These are phyloP conservation scores for Arctostaphylos glauca DNA, from an alignment of 148 eudicot species.

Conservation along the genomic window DNA sequence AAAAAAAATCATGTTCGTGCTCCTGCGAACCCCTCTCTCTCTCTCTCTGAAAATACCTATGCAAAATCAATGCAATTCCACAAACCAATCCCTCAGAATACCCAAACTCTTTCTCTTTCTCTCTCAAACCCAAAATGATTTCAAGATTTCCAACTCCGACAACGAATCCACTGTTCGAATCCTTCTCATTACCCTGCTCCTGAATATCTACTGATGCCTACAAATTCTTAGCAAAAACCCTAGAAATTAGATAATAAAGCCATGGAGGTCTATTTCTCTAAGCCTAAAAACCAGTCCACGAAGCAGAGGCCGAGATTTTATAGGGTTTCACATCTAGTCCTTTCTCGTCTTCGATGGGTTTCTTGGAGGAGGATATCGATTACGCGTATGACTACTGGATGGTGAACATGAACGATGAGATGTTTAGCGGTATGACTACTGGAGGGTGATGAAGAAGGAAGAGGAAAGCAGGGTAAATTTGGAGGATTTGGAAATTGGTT, in stretches of 20 bases:
- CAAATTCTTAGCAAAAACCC: not conserved
- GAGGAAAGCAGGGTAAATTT: conserved; percentile 36
- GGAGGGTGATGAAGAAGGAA: conserved; percentile 39
- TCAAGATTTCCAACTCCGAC: no score
- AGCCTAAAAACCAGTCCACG: conserved; percentile 25
- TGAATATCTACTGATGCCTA: not conserved
- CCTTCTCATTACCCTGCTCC: not conserved
- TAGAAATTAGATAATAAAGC: not conserved
- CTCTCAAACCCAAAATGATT: no score
- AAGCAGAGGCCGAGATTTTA: conserved; percentile 35
- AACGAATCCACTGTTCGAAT: no score
- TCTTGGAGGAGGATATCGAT: conserved; percentile 39
- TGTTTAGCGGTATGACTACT: no score
- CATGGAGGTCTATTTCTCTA: conserved; percentile 52
- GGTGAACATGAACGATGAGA: conserved; percentile 68
- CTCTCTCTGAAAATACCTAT: no score
- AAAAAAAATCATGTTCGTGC: no score
- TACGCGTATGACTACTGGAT: conserved; percentile 60
- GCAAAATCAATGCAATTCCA: no score
- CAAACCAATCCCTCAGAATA: no score
- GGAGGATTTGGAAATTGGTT: conserved; percentile 46
- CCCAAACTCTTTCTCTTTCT: no score
- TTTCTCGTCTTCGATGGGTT: conserved; percentile 40
- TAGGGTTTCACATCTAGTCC: conserved; percentile 35
- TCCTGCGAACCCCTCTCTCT: no score